Conservation (phyloP, 2,329 filamentous ascomycete genomes). For the Diplodia mutila region DNA sequence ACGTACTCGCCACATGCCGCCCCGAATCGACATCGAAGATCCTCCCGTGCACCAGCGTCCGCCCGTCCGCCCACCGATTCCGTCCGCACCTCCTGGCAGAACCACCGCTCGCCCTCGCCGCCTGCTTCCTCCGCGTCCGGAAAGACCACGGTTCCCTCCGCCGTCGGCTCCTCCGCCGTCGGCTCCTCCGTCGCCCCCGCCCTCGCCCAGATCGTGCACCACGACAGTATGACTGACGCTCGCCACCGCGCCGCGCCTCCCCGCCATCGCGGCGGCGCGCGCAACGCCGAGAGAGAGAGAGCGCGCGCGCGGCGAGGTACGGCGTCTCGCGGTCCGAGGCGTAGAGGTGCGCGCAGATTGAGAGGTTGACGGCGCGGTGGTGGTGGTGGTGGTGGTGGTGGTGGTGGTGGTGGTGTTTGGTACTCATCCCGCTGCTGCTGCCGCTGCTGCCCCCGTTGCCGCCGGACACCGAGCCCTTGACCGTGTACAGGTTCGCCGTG, state of each 20-base stretch:
- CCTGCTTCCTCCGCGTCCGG: no score
- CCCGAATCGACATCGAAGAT: slow-evolving; percentile 35
- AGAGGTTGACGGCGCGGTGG: no score
- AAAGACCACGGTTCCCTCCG: no score
- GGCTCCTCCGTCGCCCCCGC: no score
- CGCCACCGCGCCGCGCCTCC: neutral
- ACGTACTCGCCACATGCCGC: slow-evolving; percentile 40
- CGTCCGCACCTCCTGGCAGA: slow-evolving; percentile 37
- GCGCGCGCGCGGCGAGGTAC: slow-evolving; percentile 55
- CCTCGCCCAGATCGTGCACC: neutral
- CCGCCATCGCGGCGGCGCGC: neutral
- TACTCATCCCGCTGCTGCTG: no score
- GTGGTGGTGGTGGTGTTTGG: no score
- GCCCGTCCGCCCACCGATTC: slow-evolving; percentile 34
- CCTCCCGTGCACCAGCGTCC: slow-evolving; percentile 36
- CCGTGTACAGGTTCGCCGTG: no score
- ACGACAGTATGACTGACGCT: neutral
- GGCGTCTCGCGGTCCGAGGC: slow-evolving; percentile 61
- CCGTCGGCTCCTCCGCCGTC: no score
- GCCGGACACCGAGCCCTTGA: no score
- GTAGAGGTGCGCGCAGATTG: no score
- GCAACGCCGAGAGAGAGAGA: slow-evolving; percentile 44
- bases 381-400: no score
- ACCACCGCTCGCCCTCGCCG: slow-evolving; percentile 40
- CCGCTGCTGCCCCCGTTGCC: no score